These are phyloP conservation scores for Theileria orientalis DNA, from an alignment of 169 alveolate species.

Conservation along the genomic window DNA sequence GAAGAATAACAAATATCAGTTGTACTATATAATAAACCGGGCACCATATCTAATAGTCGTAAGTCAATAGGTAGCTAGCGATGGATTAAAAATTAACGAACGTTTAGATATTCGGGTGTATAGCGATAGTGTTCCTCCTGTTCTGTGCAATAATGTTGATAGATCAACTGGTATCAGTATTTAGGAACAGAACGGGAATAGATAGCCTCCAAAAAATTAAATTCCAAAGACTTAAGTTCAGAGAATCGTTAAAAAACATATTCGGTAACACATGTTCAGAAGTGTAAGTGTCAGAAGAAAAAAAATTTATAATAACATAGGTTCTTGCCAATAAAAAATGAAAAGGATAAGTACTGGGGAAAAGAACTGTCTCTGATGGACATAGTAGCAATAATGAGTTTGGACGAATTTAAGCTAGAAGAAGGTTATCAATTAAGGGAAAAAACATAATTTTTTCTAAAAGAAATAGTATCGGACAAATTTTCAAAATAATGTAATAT, in stretches of 20 bases:
- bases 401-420: too few species aligned
- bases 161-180: slow-evolving; percentile 25
- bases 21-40: too few species aligned
- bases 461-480: too few species aligned
- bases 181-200: slow-evolving; percentile 28
- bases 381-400: slow-evolving; percentile 19
- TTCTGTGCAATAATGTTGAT: slow-evolving; percentile 28
- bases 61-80: too few species aligned
- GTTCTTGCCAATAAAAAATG: slow-evolving; percentile 23
- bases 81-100: too few species aligned
- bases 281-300: slow-evolving; percentile 11
- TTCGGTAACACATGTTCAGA: slow-evolving; percentile 22
- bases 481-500: too few species aligned
- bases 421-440: too few species aligned
- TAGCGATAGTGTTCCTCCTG: slow-evolving; percentile 29
- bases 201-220: slow-evolving; percentile 28
- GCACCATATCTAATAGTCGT: too few species aligned
- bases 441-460: too few species aligned
- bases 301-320: neutral
- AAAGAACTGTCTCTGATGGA: slow-evolving; percentile 13
- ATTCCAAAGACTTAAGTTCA: slow-evolving; percentile 1
- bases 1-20: too few species aligned
- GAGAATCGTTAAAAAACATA: slow-evolving; percentile 18
- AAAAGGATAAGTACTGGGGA: slow-evolving; percentile 8
- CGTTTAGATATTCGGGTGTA: neutral